phyloP scores from a whole-genome alignment of 805 yeast species.

The Spathaspora arborariae region DNA sequence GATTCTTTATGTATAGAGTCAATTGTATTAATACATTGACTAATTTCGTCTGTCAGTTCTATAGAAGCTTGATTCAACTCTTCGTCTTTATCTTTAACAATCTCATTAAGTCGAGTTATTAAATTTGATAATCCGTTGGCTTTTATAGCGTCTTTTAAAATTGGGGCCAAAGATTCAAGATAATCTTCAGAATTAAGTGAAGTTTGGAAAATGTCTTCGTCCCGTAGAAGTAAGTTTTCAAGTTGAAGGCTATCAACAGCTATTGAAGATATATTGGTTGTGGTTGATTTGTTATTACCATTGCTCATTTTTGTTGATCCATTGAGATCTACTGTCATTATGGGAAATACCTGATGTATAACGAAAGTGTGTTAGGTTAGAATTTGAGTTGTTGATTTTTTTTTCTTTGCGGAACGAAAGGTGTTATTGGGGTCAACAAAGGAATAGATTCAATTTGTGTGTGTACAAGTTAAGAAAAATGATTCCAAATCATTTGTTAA shows the following conservation, averaged over 20 bases:
- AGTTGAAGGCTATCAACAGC: conserved; percentile 25
- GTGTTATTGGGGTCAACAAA: too few relatives aligned
- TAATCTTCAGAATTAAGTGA: conserved; percentile 62
- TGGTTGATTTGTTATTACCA: not conserved
- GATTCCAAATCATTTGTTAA: conserved; percentile 38
- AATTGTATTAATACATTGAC: conserved; percentile 58
- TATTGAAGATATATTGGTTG: not conserved
- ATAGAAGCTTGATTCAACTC: conserved; percentile 63
- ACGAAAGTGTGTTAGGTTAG: not conserved
- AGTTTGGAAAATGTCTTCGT: conserved; percentile 41
- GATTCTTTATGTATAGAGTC: conserved; percentile 58
- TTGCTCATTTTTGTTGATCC: not conserved
- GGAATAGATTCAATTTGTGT: not conserved
- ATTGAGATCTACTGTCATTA: not conserved
- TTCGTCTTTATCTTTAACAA: conserved; percentile 56
- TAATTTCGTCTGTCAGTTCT: conserved; percentile 53
- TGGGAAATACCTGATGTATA: not conserved
- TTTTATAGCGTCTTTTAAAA: conserved; percentile 59
- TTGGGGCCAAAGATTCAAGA: conserved; percentile 75
- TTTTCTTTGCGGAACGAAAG: too few relatives aligned
- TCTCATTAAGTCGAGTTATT: conserved; percentile 49
- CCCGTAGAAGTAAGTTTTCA: conserved; percentile 36
- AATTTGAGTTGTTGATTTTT: not conserved
- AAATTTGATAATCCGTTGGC: conserved; percentile 53
- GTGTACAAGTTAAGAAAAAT: conserved; percentile 1